Percentiles rank a stretch among this genome's conserved stretches.
phyloP scores from a whole-genome alignment of 2,329 filamentous ascomycete genomes.

The Juglanconis juglandina region DNA sequence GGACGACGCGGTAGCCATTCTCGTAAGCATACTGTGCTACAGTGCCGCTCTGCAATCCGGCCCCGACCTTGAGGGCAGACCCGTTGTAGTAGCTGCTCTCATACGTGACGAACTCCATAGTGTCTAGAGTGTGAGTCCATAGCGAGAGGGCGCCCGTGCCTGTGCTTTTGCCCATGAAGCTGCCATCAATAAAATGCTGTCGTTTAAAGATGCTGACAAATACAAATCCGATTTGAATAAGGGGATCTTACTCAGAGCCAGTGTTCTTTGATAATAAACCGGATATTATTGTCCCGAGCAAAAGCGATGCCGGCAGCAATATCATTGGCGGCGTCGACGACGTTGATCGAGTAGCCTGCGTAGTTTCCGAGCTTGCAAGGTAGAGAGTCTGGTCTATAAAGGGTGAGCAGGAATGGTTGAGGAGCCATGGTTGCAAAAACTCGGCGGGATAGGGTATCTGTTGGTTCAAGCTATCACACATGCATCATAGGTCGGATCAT shows the following conservation, averaged over 20 bases:
- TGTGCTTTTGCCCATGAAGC: conserved; percentile 25
- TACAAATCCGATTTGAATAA: no score
- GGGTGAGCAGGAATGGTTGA: conserved; percentile 17
- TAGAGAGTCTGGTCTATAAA: conserved; percentile 25
- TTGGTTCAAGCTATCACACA: conserved; percentile 33
- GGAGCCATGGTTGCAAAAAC: conserved; percentile 30
- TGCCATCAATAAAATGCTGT: background rate
- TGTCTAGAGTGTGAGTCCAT: conserved; percentile 31
- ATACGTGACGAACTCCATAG: background rate
- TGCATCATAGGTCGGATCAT: conserved; percentile 45
- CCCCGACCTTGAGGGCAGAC: conserved; percentile 52
- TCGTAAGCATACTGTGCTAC: no score
- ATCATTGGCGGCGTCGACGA: conserved; percentile 17
- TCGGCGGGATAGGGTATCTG: conserved; percentile 6
- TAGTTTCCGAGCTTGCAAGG: conserved; percentile 33
- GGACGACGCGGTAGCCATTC: no score
- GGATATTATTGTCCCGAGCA: conserved; percentile 35
- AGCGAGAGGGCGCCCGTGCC: conserved; percentile 40
- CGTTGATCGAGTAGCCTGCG: conserved; percentile 23
- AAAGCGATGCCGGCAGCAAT: conserved; percentile 27
- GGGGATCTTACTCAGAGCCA: conserved; percentile 35
- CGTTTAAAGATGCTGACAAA: background rate
- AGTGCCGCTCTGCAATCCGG: conserved; percentile 45
- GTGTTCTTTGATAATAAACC: conserved; percentile 42
- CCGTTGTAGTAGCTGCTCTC: conserved; percentile 33